Base-by-base conservation (phyloP, 345 rosid genomes). In the Ricinus communis region DNA sequence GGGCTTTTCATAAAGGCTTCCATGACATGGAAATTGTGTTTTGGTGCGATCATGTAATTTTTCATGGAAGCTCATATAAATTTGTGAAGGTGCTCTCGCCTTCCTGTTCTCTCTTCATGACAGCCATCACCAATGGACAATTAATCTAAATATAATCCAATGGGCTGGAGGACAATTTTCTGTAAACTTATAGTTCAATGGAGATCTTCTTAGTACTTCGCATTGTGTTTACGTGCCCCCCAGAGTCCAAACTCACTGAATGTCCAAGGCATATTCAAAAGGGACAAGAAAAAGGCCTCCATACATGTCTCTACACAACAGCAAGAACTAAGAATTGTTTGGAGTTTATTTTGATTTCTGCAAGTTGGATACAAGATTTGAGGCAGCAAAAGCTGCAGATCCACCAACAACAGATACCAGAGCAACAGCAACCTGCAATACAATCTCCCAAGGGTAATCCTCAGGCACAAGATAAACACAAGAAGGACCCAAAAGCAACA, bases 311-410 rank as follows among this genome's bases (percentile, higher is more conserved):
- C n/a, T n/a, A n/a, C n/a, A n/a, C n/a, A n/a, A n/a, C n/a, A n/a
- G n/a, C n/a, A n/a, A n/a, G n/a, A n/a, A n/a, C n/a, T n/a, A n/a
- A n/a, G n/a, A n/a, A n/a, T n/a, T n/a, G n/a, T n/a, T n/a, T n/a
- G n/a, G n/a, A 43, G 21, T 36, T 79, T 65, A 91, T 38, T 58
- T 84, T 33, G 85, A 85, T 76, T 85, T 91, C 83, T 91, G 99
- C 87, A 90, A 79, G 81, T 87, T 87, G 45, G 92, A 86, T 61
- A 88, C 97, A 74, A 94, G 79, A 74, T 76, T 87, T 0, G 96
- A 84, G 5, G 96, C 95, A 52, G 93, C 97, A 60, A 91, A 91
- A 62, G 98, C 96, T 14, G 96, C 97, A 61, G 96, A 88, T 21
- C 96, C 97, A 65, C 93, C 97, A 33, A 84, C 78, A 14, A 91